A percentile compares a stretch with the other conserved stretches of the same genome.
Conservation (phyloP, 1,139 yeast species). For the Suhomyces kunorum region DNA sequence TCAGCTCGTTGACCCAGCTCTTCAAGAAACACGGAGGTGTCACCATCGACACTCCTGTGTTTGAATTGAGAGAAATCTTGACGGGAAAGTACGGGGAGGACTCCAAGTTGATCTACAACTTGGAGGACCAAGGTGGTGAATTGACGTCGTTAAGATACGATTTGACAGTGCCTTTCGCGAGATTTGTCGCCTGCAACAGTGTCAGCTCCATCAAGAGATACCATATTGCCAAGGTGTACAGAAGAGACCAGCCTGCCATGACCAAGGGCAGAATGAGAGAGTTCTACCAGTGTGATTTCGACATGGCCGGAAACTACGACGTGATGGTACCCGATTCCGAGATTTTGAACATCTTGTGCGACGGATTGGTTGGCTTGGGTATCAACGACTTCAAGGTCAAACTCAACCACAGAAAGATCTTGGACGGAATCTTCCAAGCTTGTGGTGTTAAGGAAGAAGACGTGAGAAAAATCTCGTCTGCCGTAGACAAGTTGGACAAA, state of each 20-base stretch:
- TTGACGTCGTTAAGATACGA: constrained; percentile 92
- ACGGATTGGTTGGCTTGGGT: constrained; percentile 81
- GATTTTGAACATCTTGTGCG: constrained; percentile 74
- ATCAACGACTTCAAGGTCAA: constrained; percentile 87
- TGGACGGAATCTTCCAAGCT: constrained; percentile 92
- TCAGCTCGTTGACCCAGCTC: constrained; percentile 64
- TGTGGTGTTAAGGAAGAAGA: constrained; percentile 95
- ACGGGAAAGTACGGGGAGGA: constrained; percentile 99
- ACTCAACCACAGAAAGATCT: constrained; percentile 89
- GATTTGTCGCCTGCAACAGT: constrained; percentile 94
- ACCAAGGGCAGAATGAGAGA: constrained; percentile 99
- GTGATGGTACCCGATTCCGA: constrained; percentile 97
- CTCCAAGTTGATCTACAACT: constrained; percentile 88
- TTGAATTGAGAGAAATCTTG: constrained; percentile 89
- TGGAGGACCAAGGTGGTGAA: constrained; percentile 99
- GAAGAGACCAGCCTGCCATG: constrained; percentile 99
- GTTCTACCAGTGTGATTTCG: constrained; percentile 97
- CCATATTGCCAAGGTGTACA: constrained; percentile 95
- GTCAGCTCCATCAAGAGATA: constrained; percentile 86
- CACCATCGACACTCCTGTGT: constrained; percentile 96
- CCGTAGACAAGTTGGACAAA: constrained; percentile 95
- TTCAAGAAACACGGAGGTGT: constrained; percentile 98
- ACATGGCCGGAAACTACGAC: constrained; percentile 90
- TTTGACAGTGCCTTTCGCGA: constrained; percentile 95
- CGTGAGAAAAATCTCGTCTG: constrained; percentile 88